Evolutionary conservation across 2,329 filamentous ascomycete genomes (phyloP), one percentile per base, ranked within the genome.

Genomic region (Xylariaceae sp.): DNA sequence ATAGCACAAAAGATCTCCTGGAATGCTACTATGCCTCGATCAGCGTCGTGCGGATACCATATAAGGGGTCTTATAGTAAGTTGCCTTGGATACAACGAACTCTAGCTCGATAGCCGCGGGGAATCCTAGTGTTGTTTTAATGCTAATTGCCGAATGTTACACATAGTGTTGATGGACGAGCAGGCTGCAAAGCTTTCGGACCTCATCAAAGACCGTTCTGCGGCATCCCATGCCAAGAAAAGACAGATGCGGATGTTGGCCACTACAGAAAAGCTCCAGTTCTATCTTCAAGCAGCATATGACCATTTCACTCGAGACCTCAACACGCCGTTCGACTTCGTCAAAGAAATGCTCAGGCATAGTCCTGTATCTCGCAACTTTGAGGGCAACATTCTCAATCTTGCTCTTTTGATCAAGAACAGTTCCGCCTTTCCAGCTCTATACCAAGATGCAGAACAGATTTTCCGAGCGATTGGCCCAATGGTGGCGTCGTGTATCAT

Each of bases 11-110:
- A 56, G 71, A 77, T 48, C 67, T 80, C 6, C 68, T 80, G 14
- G 62, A 71, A 46, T 75, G 71, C 38, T 82, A 81, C 58, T 82
- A 81, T 59, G 73, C 72, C 52, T 75, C 73, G 9, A 69, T 77
- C 47, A 75, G 53, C 14, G 74, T 78, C 4, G 63, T 81, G n/a
- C 68, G 76, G 5, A 72, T 82, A 13, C 78, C 77, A 4, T 70
- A 67, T 34, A 68, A 66, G 55, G 65, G 65, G 11, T 67, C 56
- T 65, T 65, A 65, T 48, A 65, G 63, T 65, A 61, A 59, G 63
- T 54, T 47, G 7, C 16, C 16, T 18, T 34, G 14, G 18, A 9
- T n/a, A 14, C 13, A 38, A 38, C 11, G 5, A 16, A 47, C 31
- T 13, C 2, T 7, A 40, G 6, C 48, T 39, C 39, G 17, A 22